These are phyloP conservation scores for Sclerotinia spermophila DNA, from an alignment of 2,329 filamentous ascomycete species.

Conservation along the genomic window DNA sequence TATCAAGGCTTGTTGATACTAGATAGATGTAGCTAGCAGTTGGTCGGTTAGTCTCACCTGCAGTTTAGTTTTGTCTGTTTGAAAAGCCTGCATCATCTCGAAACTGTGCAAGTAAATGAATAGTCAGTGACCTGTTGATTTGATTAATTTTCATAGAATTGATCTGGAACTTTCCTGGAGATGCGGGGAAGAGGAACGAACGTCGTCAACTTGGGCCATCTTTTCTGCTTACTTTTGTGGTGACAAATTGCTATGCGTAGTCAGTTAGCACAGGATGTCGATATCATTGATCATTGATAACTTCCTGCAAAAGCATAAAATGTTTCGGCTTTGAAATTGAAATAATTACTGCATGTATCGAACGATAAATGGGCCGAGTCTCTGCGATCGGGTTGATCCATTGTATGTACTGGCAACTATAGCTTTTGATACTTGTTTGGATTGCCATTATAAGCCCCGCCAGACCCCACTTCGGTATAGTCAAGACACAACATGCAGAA, in stretches of 20 bases:
- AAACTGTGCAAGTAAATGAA: background rate
- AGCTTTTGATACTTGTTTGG: background rate
- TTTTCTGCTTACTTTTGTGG: background rate
- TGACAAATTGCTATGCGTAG: conserved; percentile 6
- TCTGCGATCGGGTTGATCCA: too few relatives aligned
- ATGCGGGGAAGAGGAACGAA: background rate
- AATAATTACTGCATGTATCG: background rate
- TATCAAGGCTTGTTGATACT: background rate
- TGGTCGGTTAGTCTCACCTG: background rate
- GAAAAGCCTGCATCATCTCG: background rate
- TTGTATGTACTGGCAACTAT: background rate
- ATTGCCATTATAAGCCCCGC: background rate
- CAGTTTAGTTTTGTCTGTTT: background rate
- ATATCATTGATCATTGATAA: background rate
- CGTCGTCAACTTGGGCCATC: too few relatives aligned
- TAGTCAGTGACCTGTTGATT: background rate
- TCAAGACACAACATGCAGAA: background rate
- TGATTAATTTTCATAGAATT: background rate
- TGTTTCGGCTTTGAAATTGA: background rate
- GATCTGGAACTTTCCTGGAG: background rate
- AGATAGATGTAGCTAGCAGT: background rate
- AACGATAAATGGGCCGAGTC: background rate
- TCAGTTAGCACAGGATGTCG: background rate
- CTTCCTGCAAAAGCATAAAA: background rate
- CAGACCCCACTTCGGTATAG: background rate